Evolutionary conservation across 352 stramenopile species (phyloP), one percentile per base, ranked within the genome.

Genomic region (Nothophytophthora sp.): DNA sequence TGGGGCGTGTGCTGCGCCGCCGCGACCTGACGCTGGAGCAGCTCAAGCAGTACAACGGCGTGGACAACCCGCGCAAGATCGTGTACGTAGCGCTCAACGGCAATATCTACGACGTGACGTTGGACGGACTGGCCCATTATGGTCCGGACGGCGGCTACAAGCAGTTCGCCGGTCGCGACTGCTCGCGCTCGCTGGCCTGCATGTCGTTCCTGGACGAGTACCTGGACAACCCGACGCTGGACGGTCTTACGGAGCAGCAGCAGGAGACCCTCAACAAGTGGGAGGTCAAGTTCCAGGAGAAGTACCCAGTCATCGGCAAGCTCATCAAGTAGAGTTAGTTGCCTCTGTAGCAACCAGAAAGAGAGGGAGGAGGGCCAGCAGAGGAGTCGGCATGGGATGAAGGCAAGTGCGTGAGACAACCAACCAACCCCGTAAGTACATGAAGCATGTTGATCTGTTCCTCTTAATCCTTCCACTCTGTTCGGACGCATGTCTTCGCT

Each of bases 41-140:
- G 60, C 70, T 99, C n/a, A 67, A 74, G n/a, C 70, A 59, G 28
- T 85, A 85, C 49, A 91, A 97, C 55, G 84, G 88, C 55, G 59
- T 87, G 16, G 75, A 92, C 64, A 80, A 87, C 54, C 86, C 89
- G 28, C 78, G 85, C 48, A 76, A 95, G 40, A 97, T 86, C 16
- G 96, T 98, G 46, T 99, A 99, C 64, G 73, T 99, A 30, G 95
- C 73, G 18, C 62, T 97, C 5, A 93, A 94, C 16, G 86, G 94
- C 55, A 96, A 97, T 44, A 96, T 99, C 34, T 99, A 97, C 74
- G 97, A 99, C 72, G 90, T 98, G 40, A 98, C 92, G 18, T 96
- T 98, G 65, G 95, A 98, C 43, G 87, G 96, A 5, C 54, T 81
- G 9, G 72, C 85, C 23, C 96, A 98, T 72, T 99, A 99, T 70